Base-by-base conservation (phyloP, 768 basidiomycete species). In the Phylloporus sp. region DNA sequence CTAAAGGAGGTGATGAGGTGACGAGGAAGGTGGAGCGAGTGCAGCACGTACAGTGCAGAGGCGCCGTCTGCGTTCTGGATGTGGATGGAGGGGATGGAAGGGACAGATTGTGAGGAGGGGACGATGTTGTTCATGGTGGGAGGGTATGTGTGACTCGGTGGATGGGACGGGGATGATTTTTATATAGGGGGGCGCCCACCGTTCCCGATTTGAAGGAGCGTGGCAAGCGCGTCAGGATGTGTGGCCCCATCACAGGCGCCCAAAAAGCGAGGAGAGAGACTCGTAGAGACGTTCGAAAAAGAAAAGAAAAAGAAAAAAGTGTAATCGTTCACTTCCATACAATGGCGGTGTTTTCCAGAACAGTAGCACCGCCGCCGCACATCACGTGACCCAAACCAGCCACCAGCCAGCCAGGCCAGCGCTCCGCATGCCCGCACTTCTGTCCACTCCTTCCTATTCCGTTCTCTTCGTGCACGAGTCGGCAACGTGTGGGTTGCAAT, bases 331-430 rank as follows among this genome's bases (percentile, higher is more conserved):
- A 3, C 29, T 37, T 44, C 34, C 43, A 44, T 44, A 13, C 9
- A 13, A 32, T 17, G 47, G 58, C 58, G 38, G 58, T 59, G 59
- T 43, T 21, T 59, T 61, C 50, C 41, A 45, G 54, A 53, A 56
- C 26, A 10, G 15, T 20, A 23, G 13, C 45, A 10, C 38, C 50
- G 57, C 54, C 4, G 58, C 58, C 44, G 13, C 29, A 46, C 31
- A 22, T 57, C 58, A 60, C 35, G 59, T 60, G 58, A 55, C 33
- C 36, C 32, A 44, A 18, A 40, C 21, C 17, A 2, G 17, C 42
- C 32, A 32, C 15, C 24, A 1, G 5, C 1, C 13, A 29, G 28
- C 15, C 31, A n/a, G 14, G 6, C 29, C 15, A 42, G 56, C 58
- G 53, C 53, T 52, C 56, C 55, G 54, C 5, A 4, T 23, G 13